Evolutionary conservation across 306 rosid genomes (phyloP).

Genomic region (Prunus mongolica): DNA sequence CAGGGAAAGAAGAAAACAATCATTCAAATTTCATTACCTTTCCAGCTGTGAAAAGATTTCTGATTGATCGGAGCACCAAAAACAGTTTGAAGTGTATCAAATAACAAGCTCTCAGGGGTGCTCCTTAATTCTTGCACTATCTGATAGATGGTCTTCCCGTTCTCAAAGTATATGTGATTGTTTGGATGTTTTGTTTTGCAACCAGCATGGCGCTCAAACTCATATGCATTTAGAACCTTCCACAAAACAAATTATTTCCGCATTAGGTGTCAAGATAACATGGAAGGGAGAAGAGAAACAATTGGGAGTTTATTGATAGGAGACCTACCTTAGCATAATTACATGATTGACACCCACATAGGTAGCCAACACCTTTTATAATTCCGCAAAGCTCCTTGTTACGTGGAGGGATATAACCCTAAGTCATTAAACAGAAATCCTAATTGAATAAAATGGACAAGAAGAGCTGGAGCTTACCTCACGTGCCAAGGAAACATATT

Average conservation of each 20-base stretch:
- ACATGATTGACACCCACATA: conserved; percentile 78
- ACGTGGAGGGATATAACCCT: conserved; percentile 23
- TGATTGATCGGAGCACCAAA: conserved; percentile 84
- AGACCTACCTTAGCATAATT: conserved; percentile 55
- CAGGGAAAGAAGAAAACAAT: background rate
- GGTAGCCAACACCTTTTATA: conserved; percentile 82
- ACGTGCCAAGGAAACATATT: conserved; percentile 65
- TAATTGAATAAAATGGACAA: conserved; percentile 15
- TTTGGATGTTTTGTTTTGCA: conserved; percentile 88
- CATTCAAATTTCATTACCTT: conserved; percentile 39
- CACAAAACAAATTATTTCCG: background rate
- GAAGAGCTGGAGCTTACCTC: conserved; percentile 52
- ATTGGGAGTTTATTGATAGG: conserved; percentile 13
- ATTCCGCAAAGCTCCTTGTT: conserved; percentile 77
- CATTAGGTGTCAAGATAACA: conserved; percentile 18
- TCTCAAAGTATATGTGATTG: conserved; percentile 79
- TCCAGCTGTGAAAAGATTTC: conserved; percentile 77
- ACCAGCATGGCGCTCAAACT: conserved; percentile 80
- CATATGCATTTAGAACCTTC: conserved; percentile 81
- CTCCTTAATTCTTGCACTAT: conserved; percentile 77
- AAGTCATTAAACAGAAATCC: conserved; percentile 11
- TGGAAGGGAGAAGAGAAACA: background rate
- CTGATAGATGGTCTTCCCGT: conserved; percentile 83
- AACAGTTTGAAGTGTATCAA: conserved; percentile 69
- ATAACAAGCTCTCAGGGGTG: conserved; percentile 74